These are phyloP conservation scores for Microbotryum silenes-acaulis DNA, from an alignment of 1,284 basidiomycete species.

Conservation along the genomic window DNA sequence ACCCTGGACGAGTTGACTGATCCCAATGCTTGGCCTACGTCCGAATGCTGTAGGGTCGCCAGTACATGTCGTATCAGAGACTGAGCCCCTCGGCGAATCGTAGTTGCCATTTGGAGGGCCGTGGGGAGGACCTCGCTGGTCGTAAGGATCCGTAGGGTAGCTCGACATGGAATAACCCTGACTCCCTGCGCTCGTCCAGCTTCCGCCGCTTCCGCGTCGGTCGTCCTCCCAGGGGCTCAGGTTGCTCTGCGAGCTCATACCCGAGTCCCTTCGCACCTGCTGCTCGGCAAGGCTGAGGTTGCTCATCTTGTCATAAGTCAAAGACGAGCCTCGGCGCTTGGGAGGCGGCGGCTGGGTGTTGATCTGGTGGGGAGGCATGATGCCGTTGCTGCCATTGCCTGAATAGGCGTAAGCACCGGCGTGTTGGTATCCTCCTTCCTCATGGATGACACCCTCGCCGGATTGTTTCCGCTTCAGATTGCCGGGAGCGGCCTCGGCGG, in stretches of 20 bases:
- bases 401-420: constrained; percentile 4
- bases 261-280: constrained; percentile 16
- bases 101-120: constrained; percentile 1
- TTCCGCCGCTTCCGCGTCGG: constrained; percentile 19
- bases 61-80: constrained; percentile 12
- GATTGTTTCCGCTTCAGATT: constrained; percentile 24
- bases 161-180: constrained; percentile 3
- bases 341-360: neutral
- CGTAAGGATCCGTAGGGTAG: neutral
- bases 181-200: constrained; percentile 10
- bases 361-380: neutral
- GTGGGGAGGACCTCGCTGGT: neutral
- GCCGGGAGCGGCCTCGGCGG: neutral
- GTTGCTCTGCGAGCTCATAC: neutral
- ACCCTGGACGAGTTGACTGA: constrained; percentile 27
- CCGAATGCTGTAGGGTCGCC: constrained; percentile 1
- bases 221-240: constrained; percentile 24
- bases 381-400: neutral
- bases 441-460: constrained; percentile 5
- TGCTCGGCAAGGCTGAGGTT: constrained; percentile 9
- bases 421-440: neutral
- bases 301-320: constrained; percentile 22
- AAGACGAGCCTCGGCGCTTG: constrained; percentile 19
- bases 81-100: constrained; percentile 13
- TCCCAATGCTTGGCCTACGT: constrained; percentile 21